Evolutionary conservation across 805 yeast species (phyloP), one percentile per base, ranked within the genome.

Genomic region (Kodamaea kakaduensis): DNA sequence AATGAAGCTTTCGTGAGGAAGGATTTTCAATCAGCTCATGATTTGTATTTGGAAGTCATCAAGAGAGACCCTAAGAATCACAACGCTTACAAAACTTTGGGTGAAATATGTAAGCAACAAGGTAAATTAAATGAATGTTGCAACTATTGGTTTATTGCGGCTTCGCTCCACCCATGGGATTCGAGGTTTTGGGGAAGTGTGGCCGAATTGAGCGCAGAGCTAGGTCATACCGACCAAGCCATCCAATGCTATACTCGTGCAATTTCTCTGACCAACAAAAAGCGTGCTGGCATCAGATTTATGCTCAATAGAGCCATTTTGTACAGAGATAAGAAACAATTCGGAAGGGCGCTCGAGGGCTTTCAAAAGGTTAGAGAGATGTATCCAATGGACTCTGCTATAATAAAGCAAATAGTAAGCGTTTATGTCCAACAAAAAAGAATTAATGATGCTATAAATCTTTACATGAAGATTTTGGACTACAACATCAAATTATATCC

Each of bases 11-110:
- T 81, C 65, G 95, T 84, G 1, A 53, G 72, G 19, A 71, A 71
- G 32, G 81, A 83, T 47, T 68, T 74, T 13, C 74, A 70, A 19
- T 67, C 61, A 1, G 90, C 94, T 0, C 71, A 75, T 45, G 60
- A 72, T 33, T 52, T 71, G 32, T 89, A 73, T 57, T 62, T 68
- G 45, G 85, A 77, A 42, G 94, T 87, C 9, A 79, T 90, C 41
- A 78, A 80, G 47, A 68, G 78, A 36, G 96, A 88, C 51, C 81
- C 85, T 9, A 75, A 75, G 45, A 83, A 84, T 53, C 81, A 77
- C 55, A 77, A 84, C 29, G 96, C 96, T 0, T 89, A 89, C 65
- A 81, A 84, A 49, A 84, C 94, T 0, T 61, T 88, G 29, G 97
- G 96, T 31, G 95, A 85, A 50, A 84, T 90, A 31, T 81, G 84